Conservation (phyloP, 1,139 yeast genomes). For the Kurtzmaniella quercitrusa region DNA sequence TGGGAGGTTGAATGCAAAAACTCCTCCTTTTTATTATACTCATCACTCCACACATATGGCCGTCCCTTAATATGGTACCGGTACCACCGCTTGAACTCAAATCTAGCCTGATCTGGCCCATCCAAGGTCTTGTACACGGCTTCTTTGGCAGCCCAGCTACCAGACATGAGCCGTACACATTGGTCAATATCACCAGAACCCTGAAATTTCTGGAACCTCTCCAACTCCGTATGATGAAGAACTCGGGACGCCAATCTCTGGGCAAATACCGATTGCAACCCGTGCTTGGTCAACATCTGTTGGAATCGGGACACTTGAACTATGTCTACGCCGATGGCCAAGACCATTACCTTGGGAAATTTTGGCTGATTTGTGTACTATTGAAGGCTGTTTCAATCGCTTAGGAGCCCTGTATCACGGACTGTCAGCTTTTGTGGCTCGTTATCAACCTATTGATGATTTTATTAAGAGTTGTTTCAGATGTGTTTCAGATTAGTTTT, state of each 20-base stretch:
- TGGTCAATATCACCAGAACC: slow-evolving; percentile 14
- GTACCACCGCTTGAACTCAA: slow-evolving; percentile 63
- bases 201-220: slow-evolving; percentile 23
- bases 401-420: no score
- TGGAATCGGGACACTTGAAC: slow-evolving; percentile 48
- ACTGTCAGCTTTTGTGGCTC: no score
- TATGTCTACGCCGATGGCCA: slow-evolving; percentile 65
- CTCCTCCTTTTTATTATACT: slow-evolving; percentile 35
- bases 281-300: slow-evolving; percentile 28
- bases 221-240: slow-evolving; percentile 48
- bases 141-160: slow-evolving; percentile 73
- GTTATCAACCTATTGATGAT: no score
- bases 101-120: slow-evolving; percentile 41
- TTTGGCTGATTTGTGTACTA: background rate
- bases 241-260: slow-evolving; percentile 44
- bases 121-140: slow-evolving; percentile 66
- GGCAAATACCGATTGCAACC: slow-evolving; percentile 22
- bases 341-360: slow-evolving; percentile 4
- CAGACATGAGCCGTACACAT: slow-evolving; percentile 42
- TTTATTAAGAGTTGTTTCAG: no score
- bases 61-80: slow-evolving; percentile 32
- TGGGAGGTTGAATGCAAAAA: slow-evolving; percentile 60
- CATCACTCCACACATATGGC: slow-evolving; percentile 34
- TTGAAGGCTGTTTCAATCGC: no score
- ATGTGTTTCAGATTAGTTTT: no score